Base-by-base conservation (phyloP, 2,329 filamentous ascomycete genomes). In the Domatiomyces globalis region DNA sequence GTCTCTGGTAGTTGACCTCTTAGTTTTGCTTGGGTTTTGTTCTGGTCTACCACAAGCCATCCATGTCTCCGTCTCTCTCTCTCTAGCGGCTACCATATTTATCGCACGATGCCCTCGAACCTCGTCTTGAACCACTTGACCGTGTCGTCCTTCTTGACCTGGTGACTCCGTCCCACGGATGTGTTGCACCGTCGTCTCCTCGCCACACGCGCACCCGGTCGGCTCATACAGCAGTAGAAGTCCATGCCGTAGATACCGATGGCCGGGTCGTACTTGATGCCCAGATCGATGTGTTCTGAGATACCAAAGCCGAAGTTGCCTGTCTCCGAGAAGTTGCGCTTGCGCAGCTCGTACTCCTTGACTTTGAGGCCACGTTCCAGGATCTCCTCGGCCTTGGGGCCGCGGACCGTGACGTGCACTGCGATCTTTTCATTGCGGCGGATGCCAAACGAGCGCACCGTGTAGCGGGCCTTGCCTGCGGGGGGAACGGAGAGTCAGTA, bases 211-310 rank as follows among this genome's bases (percentile, higher is more conserved):
- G 95, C 89, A 78, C 92, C 92, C 67, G 90, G 92, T 69, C 92
- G 89, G 79, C 88, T 95, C 92, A 98, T 98, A 87, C 90, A 96
- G 86, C 84, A 89, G 85, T 95, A 98, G 79, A 98, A 98, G 79
- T 98, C 92, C 92, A 98, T 98, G 73, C 92, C 89, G 81, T 95
- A 95, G 74, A 95, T 95, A 83, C 89, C 89, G 66, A 95, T 95
- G 61, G 81, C 85, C 61, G 89, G 89, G 78, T 95, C 89, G 80
- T 95, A 95, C 84, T 98, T 98, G 87, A 98, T 98, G 70, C 92
- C 92, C 68, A 98, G 81, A 82, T 98, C 92, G 76, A 98, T 98
- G 85, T 98, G 92, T 80, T 98, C 92, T 78, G 81, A 88, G 80
- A 98, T 98, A 80, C 92, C 92, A 82, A 98, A 98, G 66, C 92